These are phyloP conservation scores for Linnemannia hyalina DNA, from an alignment of 192 early-diverging fungal species.

Conservation along the genomic window DNA sequence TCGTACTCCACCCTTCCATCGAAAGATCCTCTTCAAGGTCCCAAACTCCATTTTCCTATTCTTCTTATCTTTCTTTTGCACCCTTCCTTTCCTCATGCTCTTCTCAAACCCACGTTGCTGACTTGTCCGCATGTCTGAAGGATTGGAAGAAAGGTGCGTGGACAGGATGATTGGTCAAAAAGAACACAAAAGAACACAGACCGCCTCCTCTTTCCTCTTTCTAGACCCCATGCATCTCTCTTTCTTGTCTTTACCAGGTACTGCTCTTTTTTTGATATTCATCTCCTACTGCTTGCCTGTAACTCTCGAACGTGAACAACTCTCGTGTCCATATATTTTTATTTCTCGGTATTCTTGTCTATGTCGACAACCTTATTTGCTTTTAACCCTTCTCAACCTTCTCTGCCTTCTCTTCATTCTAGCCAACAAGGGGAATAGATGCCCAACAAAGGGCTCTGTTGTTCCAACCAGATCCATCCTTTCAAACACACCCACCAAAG, in stretches of 20 bases:
- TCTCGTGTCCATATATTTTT: too few species aligned
- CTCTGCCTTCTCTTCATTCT: background rate
- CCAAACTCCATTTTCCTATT: background rate
- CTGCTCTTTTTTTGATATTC: too few species aligned
- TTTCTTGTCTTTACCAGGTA: too few species aligned
- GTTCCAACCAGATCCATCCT: background rate
- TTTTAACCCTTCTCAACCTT: background rate
- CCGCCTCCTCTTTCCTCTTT: background rate
- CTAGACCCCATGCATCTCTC: too few species aligned
- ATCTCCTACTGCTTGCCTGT: too few species aligned
- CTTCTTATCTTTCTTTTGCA: background rate
- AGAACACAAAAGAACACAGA: background rate
- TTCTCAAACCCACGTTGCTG: background rate
- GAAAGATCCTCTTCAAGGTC: too few species aligned
- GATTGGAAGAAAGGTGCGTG: background rate
- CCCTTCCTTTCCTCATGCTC: background rate
- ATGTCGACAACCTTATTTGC: too few species aligned
- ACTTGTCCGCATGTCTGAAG: background rate
- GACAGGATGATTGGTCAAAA: background rate
- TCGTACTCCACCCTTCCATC: too few species aligned
- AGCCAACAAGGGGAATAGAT: too few species aligned
- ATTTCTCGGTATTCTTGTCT: too few species aligned
- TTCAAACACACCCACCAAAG: background rate
- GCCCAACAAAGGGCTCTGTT: background rate
- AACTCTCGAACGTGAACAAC: too few species aligned